Evolutionary conservation across 2,329 filamentous ascomycete genomes (phyloP).

Genomic region (Xylaria sp.): DNA sequence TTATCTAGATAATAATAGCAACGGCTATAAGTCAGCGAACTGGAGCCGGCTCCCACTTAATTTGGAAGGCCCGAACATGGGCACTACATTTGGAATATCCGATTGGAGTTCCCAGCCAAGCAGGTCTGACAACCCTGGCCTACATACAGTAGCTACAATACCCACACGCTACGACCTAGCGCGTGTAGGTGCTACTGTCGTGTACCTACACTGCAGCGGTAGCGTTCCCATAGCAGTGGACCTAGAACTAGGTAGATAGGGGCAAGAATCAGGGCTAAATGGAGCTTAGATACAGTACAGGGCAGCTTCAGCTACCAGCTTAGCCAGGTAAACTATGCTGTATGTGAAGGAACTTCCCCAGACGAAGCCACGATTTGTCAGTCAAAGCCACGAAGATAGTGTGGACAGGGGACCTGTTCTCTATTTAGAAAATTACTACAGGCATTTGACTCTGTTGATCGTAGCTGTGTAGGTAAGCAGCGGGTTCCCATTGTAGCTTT

Average conservation of each 20-base stretch:
- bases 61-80: slow-evolving; percentile 37
- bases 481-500: slow-evolving; percentile 37
- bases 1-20: slow-evolving; percentile 24
- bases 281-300: slow-evolving; percentile 5
- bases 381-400: slow-evolving; percentile 15
- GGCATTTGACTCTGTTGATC: slow-evolving; percentile 28
- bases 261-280: slow-evolving; percentile 15
- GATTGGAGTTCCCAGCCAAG: slow-evolving; percentile 26
- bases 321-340: slow-evolving; percentile 19
- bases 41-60: slow-evolving; percentile 31
- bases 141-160: background rate
- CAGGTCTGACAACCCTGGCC: slow-evolving; percentile 16
- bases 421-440: slow-evolving; percentile 39
- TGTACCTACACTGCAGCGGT: background rate
- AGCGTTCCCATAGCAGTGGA: slow-evolving; percentile 3
- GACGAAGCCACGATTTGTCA: slow-evolving; percentile 36
- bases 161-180: background rate
- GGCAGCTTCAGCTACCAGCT: slow-evolving; percentile 21
- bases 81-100: slow-evolving; percentile 37
- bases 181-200: background rate
- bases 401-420: slow-evolving; percentile 26
- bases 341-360: slow-evolving; percentile 18
- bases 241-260: slow-evolving; percentile 21
- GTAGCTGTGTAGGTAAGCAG: slow-evolving; percentile 33
- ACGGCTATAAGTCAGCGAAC: slow-evolving; percentile 26